These are phyloP conservation scores for Solanum pimpinellifolium DNA, from an alignment of 257 asterid species.

Conservation along the genomic window DNA sequence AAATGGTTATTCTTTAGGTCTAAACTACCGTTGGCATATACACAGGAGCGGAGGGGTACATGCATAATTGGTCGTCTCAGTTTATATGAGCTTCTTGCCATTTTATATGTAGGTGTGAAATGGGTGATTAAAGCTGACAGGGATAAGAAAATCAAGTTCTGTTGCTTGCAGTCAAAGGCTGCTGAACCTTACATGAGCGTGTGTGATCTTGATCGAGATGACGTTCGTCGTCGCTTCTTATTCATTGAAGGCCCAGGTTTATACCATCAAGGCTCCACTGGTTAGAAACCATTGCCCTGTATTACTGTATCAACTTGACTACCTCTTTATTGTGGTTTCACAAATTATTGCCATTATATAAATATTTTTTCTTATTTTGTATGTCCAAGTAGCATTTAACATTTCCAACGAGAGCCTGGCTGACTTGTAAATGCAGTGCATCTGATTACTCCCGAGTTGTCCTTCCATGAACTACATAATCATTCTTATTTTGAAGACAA, in stretches of 20 bases:
- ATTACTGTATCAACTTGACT: not conserved
- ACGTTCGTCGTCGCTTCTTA: slow-evolving; percentile 70
- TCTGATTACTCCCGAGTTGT: not conserved
- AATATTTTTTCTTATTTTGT: not conserved
- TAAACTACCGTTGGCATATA: not conserved
- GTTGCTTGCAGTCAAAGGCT: slow-evolving; percentile 86
- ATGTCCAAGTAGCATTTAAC: not conserved
- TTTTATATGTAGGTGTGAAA: slow-evolving; percentile 56
- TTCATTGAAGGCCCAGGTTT: slow-evolving; percentile 71
- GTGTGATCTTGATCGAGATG: slow-evolving; percentile 53
- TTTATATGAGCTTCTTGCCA: not conserved
- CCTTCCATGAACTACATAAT: not conserved
- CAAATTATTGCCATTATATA: not conserved
- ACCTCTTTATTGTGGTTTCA: not conserved
- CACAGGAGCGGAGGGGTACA: not conserved
- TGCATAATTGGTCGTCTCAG: not conserved
- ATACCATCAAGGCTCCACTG: slow-evolving; percentile 88
- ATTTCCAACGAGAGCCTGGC: not conserved
- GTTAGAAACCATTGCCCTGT: slow-evolving; percentile 14
- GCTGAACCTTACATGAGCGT: slow-evolving; percentile 77
- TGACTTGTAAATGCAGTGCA: not conserved
- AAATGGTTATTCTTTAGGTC: not conserved
- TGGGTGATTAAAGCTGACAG: slow-evolving; percentile 66
- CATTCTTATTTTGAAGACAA: not conserved
- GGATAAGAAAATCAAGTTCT: slow-evolving; percentile 72